A percentile compares a stretch with the other conserved stretches of the same genome.
These are phyloP conservation scores for Rubia peregrina DNA, from an alignment of 305 asterid genomes.

Conservation along the genomic window DNA sequence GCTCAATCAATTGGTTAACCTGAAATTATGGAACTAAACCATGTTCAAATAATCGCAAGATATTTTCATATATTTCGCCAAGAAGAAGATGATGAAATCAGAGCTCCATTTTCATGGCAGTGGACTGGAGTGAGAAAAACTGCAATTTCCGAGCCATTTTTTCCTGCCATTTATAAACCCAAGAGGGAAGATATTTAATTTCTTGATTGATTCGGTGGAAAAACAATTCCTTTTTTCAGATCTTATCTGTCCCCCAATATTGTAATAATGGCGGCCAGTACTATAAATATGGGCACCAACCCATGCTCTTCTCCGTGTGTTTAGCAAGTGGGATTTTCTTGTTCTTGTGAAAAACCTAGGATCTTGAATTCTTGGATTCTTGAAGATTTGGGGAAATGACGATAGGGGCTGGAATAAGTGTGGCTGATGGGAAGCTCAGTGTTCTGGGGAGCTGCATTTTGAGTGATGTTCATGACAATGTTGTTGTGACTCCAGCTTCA, in stretches of 20 bases:
- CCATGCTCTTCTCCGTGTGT: background rate
- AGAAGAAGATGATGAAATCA: background rate
- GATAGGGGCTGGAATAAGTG: constrained; percentile 61
- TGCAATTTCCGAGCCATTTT: background rate
- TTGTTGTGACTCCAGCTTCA: constrained; percentile 58
- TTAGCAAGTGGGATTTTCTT: background rate
- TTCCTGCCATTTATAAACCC: background rate
- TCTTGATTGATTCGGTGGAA: background rate
- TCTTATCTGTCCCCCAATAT: background rate
- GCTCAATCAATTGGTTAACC: background rate
- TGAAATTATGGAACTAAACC: background rate
- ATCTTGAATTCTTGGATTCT: background rate
- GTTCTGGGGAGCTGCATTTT: constrained; percentile 62
- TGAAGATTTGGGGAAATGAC: constrained; percentile 38
- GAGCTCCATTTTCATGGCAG: background rate
- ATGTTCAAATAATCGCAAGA: background rate
- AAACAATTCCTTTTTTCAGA: background rate
- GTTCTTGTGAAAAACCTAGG: background rate
- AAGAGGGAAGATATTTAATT: background rate
- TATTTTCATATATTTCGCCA: background rate
- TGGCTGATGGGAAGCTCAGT: constrained; percentile 54
- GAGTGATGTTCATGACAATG: constrained; percentile 49
- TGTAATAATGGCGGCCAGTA: constrained; percentile 2
- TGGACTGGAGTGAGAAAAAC: background rate
- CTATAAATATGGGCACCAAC: constrained; percentile 7